Conservation (phyloP, 2,329 filamentous ascomycete species). For the Gyromitra esculenta region DNA sequence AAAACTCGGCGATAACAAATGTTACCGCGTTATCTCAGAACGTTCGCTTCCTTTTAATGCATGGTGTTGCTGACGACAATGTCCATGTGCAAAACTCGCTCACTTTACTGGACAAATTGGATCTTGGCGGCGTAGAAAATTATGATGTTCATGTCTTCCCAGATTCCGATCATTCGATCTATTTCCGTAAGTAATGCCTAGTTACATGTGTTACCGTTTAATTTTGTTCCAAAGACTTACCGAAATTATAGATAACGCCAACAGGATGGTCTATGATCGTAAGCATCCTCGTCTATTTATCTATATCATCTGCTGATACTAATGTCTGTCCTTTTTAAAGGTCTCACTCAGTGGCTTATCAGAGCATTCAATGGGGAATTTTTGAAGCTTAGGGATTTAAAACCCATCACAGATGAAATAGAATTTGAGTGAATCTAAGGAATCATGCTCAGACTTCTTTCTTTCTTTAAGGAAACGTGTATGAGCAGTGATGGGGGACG, state of each 20-base stretch:
- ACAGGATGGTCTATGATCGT: slow-evolving; percentile 84
- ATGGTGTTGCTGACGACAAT: slow-evolving; percentile 96
- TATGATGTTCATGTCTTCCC: slow-evolving; percentile 98
- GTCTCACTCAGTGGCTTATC: slow-evolving; percentile 84
- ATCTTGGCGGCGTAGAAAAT: slow-evolving; percentile 83
- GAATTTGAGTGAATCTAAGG: slow-evolving; percentile 8
- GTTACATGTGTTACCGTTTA: neutral
- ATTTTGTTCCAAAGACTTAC: slow-evolving; percentile 8
- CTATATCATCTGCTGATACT: slow-evolving; percentile 58
- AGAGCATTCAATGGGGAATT: slow-evolving; percentile 99
- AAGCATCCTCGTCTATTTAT: neutral
- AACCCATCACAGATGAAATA: slow-evolving; percentile 60
- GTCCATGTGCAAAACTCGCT: slow-evolving; percentile 97
- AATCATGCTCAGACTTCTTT: neutral
- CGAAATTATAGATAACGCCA: slow-evolving; percentile 72
- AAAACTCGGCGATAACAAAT: slow-evolving; percentile 77
- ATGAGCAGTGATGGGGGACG: neutral
- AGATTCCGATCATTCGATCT: slow-evolving; percentile 93
- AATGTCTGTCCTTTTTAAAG: slow-evolving; percentile 60
- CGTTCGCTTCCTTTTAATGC: slow-evolving; percentile 92
- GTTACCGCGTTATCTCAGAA: slow-evolving; percentile 76
- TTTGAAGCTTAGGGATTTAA: slow-evolving; percentile 69
- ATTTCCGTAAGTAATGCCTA: slow-evolving; percentile 69
- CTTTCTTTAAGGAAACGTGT: neutral
- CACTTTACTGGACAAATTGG: slow-evolving; percentile 83